Conservation (phyloP, 495 filamentous ascomycete genomes). For the Neurospora sp. region DNA sequence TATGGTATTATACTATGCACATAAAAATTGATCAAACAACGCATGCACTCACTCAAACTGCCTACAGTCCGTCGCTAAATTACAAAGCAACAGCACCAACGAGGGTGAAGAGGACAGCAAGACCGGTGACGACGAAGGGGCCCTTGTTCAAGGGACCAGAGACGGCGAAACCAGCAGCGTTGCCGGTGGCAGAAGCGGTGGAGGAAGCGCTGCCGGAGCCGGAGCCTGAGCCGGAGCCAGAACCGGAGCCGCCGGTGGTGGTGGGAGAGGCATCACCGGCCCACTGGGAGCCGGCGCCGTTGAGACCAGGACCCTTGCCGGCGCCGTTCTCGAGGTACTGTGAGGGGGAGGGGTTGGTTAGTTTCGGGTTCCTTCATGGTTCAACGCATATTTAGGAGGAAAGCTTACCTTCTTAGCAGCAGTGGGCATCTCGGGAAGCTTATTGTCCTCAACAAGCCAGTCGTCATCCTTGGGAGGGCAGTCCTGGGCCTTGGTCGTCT, state of each 20-base stretch:
- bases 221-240: slow-evolving; percentile 45
- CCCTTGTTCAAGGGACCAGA: slow-evolving; percentile 38
- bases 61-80: not conserved
- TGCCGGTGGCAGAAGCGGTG: slow-evolving; percentile 18
- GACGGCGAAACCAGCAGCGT: slow-evolving; percentile 31
- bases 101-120: slow-evolving; percentile 50
- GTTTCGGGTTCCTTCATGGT: not conserved
- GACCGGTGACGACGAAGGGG: slow-evolving; percentile 43
- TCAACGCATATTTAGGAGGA: not conserved
- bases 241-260: slow-evolving; percentile 16
- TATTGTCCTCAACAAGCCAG: slow-evolving; percentile 59
- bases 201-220: slow-evolving; percentile 41
- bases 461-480: slow-evolving; percentile 61
- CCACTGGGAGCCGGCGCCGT: slow-evolving; percentile 62
- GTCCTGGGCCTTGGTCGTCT: slow-evolving; percentile 47
- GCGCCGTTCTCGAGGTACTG: slow-evolving; percentile 66
- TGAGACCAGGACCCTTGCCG: slow-evolving; percentile 62
- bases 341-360: not conserved
- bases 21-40: not conserved
- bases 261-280: slow-evolving; percentile 42
- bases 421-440: slow-evolving; percentile 68
- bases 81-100: slow-evolving; percentile 58
- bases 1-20: not conserved
- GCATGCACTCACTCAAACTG: not conserved
- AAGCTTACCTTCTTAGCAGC: slow-evolving; percentile 39